Percentiles rank a stretch among this genome's conserved stretches.
phyloP scores from a whole-genome alignment of 164 flowering plant species.

The Chloranthus sessilifolius region DNA sequence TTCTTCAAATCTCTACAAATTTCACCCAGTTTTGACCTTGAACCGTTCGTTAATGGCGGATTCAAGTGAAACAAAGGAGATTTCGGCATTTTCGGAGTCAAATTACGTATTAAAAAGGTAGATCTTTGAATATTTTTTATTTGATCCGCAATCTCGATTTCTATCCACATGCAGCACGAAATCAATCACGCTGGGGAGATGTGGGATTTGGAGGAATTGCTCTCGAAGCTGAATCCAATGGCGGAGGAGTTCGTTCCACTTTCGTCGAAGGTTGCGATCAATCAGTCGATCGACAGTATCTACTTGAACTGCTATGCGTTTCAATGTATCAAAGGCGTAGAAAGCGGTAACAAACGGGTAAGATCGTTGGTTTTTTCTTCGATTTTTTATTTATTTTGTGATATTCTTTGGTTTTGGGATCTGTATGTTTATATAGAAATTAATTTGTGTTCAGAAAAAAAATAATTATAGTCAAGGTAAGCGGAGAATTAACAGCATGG shows the following conservation, averaged over 20 bases:
- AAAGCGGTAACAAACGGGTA: constrained; percentile 44
- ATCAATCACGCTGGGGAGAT: constrained; percentile 42
- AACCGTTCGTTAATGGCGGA: too few species aligned
- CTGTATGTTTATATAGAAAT: too few species aligned
- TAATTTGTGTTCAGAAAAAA: constrained; percentile 59
- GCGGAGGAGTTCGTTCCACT: constrained; percentile 89
- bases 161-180: too few species aligned
- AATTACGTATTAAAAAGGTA: too few species aligned
- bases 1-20: too few species aligned
- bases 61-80: too few species aligned
- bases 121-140: too few species aligned
- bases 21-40: too few species aligned
- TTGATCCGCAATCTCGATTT: too few species aligned
- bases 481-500: constrained; percentile 59
- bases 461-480: constrained; percentile 47
- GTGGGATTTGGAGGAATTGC: constrained; percentile 76
- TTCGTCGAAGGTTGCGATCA: constrained; percentile 33
- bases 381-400: background rate
- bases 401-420: background rate
- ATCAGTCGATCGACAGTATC: constrained; percentile 22
- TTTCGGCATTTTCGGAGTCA: too few species aligned
- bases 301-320: constrained; percentile 21
- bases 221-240: constrained; percentile 87
- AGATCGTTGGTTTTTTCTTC: background rate
- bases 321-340: constrained; percentile 29